Percentiles rank a stretch among this genome's conserved stretches.
phyloP scores from a whole-genome alignment of 2,329 filamentous ascomycete species.

The Pseudopithomyces maydicus region DNA sequence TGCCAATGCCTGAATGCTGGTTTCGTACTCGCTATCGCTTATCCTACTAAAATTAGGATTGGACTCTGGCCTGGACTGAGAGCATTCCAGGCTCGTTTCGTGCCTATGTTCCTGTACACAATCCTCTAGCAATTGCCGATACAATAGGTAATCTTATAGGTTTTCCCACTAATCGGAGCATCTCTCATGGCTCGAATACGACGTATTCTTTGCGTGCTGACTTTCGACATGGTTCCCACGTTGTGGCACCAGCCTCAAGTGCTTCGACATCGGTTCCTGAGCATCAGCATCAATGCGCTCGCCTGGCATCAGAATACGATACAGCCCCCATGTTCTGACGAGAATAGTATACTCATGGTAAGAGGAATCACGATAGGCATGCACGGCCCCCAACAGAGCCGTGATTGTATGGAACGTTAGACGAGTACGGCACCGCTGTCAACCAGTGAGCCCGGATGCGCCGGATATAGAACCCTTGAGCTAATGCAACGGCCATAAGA shows the following conservation, averaged over 20 bases:
- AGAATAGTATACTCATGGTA: neutral
- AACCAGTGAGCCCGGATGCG: neutral
- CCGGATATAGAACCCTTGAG: neutral
- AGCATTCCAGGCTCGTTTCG: neutral
- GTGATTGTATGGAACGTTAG: neutral
- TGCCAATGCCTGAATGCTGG: too few relatives aligned
- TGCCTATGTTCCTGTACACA: neutral
- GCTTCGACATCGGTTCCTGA: conserved; percentile 3
- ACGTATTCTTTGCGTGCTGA: neutral
- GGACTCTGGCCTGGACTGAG: neutral
- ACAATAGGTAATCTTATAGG: neutral
- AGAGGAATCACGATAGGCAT: neutral
- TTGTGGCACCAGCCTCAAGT: neutral
- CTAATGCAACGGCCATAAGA: neutral
- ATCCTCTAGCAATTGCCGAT: neutral
- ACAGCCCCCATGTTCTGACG: neutral
- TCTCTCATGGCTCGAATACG: neutral
- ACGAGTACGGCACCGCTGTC: neutral
- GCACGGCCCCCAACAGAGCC: neutral
- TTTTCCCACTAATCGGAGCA: neutral
- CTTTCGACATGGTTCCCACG: neutral
- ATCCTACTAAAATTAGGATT: neutral
- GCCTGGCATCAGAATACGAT: neutral
- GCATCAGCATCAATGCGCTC: neutral
- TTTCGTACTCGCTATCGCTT: neutral